Evolutionary conservation across 177 flowering plant species (phyloP).

Genomic region (Telopea speciosissima): DNA sequence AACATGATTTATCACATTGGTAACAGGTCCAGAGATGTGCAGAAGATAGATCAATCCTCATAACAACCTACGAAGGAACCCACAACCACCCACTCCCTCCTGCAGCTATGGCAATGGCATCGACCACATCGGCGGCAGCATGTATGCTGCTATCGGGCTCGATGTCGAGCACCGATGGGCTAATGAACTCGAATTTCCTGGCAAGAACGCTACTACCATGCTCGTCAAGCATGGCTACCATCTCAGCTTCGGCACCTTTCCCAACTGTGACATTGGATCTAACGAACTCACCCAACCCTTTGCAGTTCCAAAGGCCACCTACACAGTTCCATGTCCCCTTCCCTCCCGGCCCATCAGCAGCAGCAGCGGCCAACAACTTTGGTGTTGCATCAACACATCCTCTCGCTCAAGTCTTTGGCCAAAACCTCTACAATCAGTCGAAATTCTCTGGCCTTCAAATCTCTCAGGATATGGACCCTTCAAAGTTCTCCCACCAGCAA

Average conservation of each 20-base stretch:
- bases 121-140: slow-evolving; percentile 65
- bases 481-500: background rate
- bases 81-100: slow-evolving; percentile 81
- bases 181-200: slow-evolving; percentile 38
- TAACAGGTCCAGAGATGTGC: slow-evolving; percentile 75
- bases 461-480: slow-evolving; percentile 23
- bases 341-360: slow-evolving; percentile 16
- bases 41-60: slow-evolving; percentile 47
- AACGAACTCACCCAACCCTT: slow-evolving; percentile 35
- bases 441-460: slow-evolving; percentile 42
- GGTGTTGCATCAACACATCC: slow-evolving; percentile 3
- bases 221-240: slow-evolving; percentile 50
- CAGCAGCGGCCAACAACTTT: slow-evolving; percentile 7
- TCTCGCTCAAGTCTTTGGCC: slow-evolving; percentile 35
- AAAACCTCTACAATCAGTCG: slow-evolving; percentile 35
- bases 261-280: slow-evolving; percentile 63
- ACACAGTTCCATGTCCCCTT: slow-evolving; percentile 28
- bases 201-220: slow-evolving; percentile 39
- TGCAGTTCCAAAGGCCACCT: slow-evolving; percentile 31
- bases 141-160: slow-evolving; percentile 66
- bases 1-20: too few species aligned
- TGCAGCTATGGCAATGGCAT: slow-evolving; percentile 72
- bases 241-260: slow-evolving; percentile 66
- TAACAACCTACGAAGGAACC: slow-evolving; percentile 65
- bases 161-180: slow-evolving; percentile 55